These are phyloP conservation scores for Fusarium sp. DNA, from an alignment of 2,329 filamentous ascomycete genomes.

Conservation along the genomic window DNA sequence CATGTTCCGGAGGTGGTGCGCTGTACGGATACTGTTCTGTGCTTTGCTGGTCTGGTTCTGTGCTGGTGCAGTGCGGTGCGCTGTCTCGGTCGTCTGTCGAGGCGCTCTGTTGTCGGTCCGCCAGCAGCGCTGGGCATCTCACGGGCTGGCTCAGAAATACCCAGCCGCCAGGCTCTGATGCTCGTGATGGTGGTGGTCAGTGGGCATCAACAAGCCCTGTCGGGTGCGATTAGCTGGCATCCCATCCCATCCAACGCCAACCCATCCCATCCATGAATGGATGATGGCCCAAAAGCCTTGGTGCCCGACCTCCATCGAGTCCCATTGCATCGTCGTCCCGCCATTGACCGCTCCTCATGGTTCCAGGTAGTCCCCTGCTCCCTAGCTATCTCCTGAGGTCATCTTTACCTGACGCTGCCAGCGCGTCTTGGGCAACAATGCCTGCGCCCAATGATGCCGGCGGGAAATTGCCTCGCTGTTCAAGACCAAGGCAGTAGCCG, in stretches of 20 bases:
- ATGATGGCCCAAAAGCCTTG: conserved; percentile 37
- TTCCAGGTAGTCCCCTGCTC: conserved; percentile 52
- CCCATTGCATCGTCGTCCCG: conserved; percentile 36
- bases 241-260: background rate
- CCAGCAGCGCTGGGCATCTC: background rate
- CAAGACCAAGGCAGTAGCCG: conserved; percentile 31
- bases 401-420: conserved; percentile 47
- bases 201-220: conserved; percentile 47
- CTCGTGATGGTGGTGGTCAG: conserved; percentile 40
- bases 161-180: conserved; percentile 31
- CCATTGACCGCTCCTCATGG: conserved; percentile 51
- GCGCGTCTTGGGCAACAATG: conserved; percentile 51
- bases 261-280: background rate
- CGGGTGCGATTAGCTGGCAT: conserved; percentile 44
- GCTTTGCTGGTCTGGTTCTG: conserved; percentile 24
- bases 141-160: conserved; percentile 7
- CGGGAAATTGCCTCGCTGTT: conserved; percentile 36
- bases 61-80: conserved; percentile 1
- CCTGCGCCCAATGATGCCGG: conserved; percentile 49
- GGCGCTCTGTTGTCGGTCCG: conserved; percentile 6
- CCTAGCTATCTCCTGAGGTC: conserved; percentile 44
- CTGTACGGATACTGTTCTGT: conserved; percentile 18
- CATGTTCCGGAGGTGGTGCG: conserved; percentile 22
- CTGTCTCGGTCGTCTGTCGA: background rate
- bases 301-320: conserved; percentile 44